Evolutionary conservation across 2,329 filamentous ascomycete genomes (phyloP).

Genomic region (Monilinia fructigena): DNA sequence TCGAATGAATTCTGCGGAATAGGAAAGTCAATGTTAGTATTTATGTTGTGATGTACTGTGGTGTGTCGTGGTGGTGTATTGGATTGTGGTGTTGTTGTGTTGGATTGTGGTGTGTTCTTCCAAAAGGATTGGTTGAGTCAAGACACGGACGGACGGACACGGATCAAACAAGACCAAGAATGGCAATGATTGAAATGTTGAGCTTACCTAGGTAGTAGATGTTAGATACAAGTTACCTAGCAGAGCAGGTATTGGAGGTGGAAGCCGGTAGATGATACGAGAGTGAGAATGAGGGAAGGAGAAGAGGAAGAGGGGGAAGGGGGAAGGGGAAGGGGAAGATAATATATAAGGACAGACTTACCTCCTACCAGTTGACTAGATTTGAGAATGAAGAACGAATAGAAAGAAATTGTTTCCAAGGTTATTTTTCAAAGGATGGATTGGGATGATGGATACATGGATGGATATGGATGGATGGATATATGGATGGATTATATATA

Average conservation of each 20-base stretch:
- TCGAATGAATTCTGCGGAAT: background rate
- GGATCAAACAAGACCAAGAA: constrained; percentile 12
- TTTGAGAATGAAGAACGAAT: background rate
- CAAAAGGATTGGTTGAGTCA: background rate
- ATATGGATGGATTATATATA: too few species aligned
- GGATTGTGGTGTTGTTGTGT: background rate
- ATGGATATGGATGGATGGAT: too few species aligned
- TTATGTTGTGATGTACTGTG: background rate
- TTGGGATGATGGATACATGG: too few species aligned
- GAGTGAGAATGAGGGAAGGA: too few species aligned
- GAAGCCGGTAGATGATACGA: background rate
- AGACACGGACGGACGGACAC: constrained; percentile 11
- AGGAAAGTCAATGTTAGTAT: background rate
- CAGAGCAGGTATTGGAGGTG: background rate
- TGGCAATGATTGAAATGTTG: constrained; percentile 11
- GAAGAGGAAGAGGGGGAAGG: too few species aligned
- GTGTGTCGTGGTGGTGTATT: background rate
- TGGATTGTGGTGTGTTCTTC: background rate
- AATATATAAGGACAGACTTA: too few species aligned
- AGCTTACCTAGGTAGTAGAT: background rate
- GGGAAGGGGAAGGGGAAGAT: too few species aligned
- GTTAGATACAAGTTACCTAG: too few species aligned
- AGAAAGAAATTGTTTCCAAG: background rate
- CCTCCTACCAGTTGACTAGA: background rate
- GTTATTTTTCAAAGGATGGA: too few species aligned